phyloP scores from a whole-genome alignment of 2,329 filamentous ascomycete genomes.

The Aspergillus piperis region DNA sequence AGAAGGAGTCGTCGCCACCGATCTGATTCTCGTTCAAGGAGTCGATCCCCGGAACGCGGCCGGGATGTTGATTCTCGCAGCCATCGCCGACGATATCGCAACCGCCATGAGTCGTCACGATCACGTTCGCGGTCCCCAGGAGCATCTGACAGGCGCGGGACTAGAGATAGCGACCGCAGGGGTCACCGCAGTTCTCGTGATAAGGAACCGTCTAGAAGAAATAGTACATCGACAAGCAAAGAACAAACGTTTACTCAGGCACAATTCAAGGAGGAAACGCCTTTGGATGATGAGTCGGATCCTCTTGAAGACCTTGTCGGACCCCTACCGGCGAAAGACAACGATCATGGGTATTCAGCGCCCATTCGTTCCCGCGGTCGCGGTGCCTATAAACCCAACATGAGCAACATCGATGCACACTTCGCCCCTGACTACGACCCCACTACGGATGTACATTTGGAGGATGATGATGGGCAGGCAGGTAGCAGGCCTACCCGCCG shows the following conservation, averaged over 20 bases:
- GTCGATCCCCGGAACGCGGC: constrained; percentile 22
- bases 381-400: constrained; percentile 60
- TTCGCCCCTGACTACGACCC: constrained; percentile 70
- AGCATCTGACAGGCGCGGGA: constrained; percentile 16
- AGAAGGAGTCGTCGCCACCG: constrained; percentile 17
- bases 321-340: constrained; percentile 57
- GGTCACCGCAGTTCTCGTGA: constrained; percentile 3
- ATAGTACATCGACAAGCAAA: background rate
- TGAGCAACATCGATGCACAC: constrained; percentile 73
- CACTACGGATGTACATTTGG: constrained; percentile 42
- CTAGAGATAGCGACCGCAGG: constrained; percentile 15
- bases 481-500: constrained; percentile 53
- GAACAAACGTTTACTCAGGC: constrained; percentile 1
- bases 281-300: constrained; percentile 57
- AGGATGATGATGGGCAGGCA: constrained; percentile 58
- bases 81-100: constrained; percentile 17
- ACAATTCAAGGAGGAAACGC: constrained; percentile 1
- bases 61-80: constrained; percentile 15
- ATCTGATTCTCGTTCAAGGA: constrained; percentile 26
- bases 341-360: constrained; percentile 41
- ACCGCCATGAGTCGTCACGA: constrained; percentile 23
- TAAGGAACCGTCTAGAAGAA: constrained; percentile 8
- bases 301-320: constrained; percentile 76
- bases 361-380: constrained; percentile 65
- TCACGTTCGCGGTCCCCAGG: constrained; percentile 23